Evolutionary conservation across 140 eudicot species (phyloP), one percentile per base, ranked within the genome.

Genomic region (Oenanthe javanica): DNA sequence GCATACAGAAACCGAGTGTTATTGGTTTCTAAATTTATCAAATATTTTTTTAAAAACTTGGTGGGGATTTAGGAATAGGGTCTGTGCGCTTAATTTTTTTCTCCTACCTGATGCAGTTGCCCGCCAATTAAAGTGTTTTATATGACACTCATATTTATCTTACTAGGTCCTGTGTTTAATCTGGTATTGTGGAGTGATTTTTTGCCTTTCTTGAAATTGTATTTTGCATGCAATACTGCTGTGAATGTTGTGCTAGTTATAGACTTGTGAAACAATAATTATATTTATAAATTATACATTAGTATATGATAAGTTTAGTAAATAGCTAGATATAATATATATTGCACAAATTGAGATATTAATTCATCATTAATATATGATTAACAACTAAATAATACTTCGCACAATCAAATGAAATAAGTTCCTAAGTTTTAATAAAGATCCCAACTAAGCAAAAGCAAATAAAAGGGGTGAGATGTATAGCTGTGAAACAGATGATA

Each of bases 51-150:
- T 51, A 0, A 0, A 59, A 59, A 1, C 2, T 59, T 67, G 2
- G 25, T 46, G 27, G 59, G 19, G 76, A 13, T 71, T 49, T 38
- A 36, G 40, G 40, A 36, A 36, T 36, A 36, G 67, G 77, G 81
- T 76, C 72, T 85, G 77, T 80, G 72, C 64, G 43, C 71, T 19
- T 70, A 19, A 72, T 55, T 82, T 70, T 31, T 79, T 23, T 78
- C 61, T 72, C 73, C 77, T 82, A 79, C 79, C 79, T 74, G 64
- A 38, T 61, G 57, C 73, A 66, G 12, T 21, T 38, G 5, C 2
- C 80, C 8, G 12, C 15, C 15, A 15, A 43, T 43, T 75, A 9
- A 47, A 42, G 50, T 6, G 71, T 47, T 14, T 77, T 54, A 14
- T 31, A 31, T 54, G 80, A 72, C 46, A 18, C 52, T 43, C 27